Percentiles rank a stretch among this genome's conserved stretches.
phyloP scores from a whole-genome alignment of 2,329 filamentous ascomycete species.

The Coniochaeta sp. region DNA sequence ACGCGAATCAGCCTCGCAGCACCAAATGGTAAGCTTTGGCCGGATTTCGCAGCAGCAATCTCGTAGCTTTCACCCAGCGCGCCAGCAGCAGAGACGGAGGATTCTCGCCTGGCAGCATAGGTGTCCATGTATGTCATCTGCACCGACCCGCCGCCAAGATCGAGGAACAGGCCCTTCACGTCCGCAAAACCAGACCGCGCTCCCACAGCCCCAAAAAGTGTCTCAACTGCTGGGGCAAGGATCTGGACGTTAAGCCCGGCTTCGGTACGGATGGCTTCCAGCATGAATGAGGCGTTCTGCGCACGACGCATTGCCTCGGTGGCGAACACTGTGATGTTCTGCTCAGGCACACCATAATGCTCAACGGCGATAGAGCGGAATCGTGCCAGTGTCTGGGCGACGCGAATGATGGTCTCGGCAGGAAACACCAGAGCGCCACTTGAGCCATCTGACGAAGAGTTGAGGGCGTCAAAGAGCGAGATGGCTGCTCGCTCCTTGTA shows the following conservation, averaged over 20 bases:
- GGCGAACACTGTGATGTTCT: slow-evolving; percentile 68
- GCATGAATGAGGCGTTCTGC: slow-evolving; percentile 63
- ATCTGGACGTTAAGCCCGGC: slow-evolving; percentile 63
- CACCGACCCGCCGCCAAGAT: slow-evolving; percentile 70
- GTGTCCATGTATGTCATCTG: slow-evolving; percentile 60
- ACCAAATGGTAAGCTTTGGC: slow-evolving; percentile 54
- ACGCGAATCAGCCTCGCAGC: slow-evolving; percentile 50
- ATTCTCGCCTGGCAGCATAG: slow-evolving; percentile 9
- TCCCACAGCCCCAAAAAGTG: slow-evolving; percentile 74
- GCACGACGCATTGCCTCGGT: slow-evolving; percentile 86
- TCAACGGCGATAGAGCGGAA: slow-evolving; percentile 63
- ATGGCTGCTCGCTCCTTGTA: slow-evolving; percentile 75
- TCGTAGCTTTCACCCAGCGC: slow-evolving; percentile 32
- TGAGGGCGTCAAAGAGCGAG: slow-evolving; percentile 79
- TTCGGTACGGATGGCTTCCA: slow-evolving; percentile 56
- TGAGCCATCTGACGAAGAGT: slow-evolving; percentile 28
- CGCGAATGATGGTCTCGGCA: slow-evolving; percentile 51
- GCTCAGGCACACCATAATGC: slow-evolving; percentile 58
- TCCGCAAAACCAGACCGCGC: slow-evolving; percentile 66
- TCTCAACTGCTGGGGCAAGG: slow-evolving; percentile 74
- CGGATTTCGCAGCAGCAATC: slow-evolving; percentile 43
- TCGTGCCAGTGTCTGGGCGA: slow-evolving; percentile 58
- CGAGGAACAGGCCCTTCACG: slow-evolving; percentile 74
- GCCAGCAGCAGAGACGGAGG: slow-evolving; percentile 5
- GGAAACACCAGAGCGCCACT: slow-evolving; percentile 34